A percentile compares a stretch with the other conserved stretches of the same genome.
Conservation (phyloP, 225 moss, liverwort and hornwort species). For the Asterella californica region DNA sequence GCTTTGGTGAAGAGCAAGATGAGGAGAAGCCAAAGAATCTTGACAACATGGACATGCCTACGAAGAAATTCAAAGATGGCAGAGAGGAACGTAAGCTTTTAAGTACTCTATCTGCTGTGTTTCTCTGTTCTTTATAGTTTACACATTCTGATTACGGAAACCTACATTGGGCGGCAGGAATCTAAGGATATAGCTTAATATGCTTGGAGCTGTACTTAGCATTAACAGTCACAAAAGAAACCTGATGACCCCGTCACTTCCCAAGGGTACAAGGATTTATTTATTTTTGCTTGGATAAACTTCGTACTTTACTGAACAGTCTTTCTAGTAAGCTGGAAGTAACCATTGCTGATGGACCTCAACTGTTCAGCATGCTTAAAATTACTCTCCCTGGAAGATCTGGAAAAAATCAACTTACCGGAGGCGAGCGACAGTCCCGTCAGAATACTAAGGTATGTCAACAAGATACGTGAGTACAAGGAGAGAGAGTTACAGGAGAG, state of each 20-base stretch:
- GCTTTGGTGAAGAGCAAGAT: constrained; percentile 2
- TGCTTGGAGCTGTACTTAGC: neutral
- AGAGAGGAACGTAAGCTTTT: constrained; percentile 51
- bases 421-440: constrained; percentile 41
- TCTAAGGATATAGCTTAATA: neutral
- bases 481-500: constrained; percentile 8
- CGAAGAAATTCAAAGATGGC: constrained; percentile 37
- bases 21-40: constrained; percentile 58
- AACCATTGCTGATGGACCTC: neutral
- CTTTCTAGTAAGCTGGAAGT: neutral
- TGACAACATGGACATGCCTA: constrained; percentile 74
- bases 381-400: constrained; percentile 58
- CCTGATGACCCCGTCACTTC: neutral
- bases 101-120: neutral
- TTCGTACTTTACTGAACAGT: neutral
- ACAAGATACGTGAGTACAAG: neutral
- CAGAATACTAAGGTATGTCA: constrained; percentile 50
- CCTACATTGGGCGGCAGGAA: neutral
- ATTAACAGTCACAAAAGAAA: too few relatives aligned
- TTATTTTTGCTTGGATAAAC: neutral
- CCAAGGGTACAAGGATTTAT: neutral
- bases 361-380: constrained; percentile 65
- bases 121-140: neutral
- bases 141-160: neutral
- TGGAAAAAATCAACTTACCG: constrained; percentile 55